Evolutionary conservation across 495 filamentous ascomycete genomes (phyloP).

Genomic region (Aspergillus conjunctus): DNA sequence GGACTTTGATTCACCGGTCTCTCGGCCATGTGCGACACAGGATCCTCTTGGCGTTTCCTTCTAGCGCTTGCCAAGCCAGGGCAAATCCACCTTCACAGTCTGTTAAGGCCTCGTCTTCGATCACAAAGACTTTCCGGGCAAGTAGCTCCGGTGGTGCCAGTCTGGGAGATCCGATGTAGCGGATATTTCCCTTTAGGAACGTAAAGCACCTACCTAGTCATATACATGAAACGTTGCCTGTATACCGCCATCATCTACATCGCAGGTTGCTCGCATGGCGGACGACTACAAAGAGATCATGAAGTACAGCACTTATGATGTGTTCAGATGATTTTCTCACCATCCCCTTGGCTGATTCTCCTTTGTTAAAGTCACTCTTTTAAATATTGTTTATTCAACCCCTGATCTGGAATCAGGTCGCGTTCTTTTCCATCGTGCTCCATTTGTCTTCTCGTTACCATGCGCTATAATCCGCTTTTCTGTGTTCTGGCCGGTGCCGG

Average conservation of each 20-base stretch:
- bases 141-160: background rate
- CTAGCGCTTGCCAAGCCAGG: background rate
- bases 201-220: background rate
- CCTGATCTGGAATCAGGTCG: slow-evolving; percentile 13
- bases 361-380: slow-evolving; percentile 2
- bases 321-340: background rate
- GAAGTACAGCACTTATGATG: background rate
- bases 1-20: background rate
- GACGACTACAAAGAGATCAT: background rate
- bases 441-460: slow-evolving; percentile 5
- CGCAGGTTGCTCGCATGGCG: background rate
- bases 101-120: background rate
- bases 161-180: background rate
- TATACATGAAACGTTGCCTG: background rate
- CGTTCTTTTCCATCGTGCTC: slow-evolving; percentile 13
- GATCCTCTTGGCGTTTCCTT: background rate
- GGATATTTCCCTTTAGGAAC: background rate
- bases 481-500: too few species aligned
- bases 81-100: background rate
- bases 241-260: background rate
- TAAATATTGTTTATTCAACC: background rate
- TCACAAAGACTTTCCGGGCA: background rate
- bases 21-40: background rate
- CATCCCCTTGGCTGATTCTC: background rate
- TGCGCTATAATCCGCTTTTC: slow-evolving; percentile 19